Conservation (phyloP, 768 basidiomycete species). For the Candolleomyces aberdarensis region DNA sequence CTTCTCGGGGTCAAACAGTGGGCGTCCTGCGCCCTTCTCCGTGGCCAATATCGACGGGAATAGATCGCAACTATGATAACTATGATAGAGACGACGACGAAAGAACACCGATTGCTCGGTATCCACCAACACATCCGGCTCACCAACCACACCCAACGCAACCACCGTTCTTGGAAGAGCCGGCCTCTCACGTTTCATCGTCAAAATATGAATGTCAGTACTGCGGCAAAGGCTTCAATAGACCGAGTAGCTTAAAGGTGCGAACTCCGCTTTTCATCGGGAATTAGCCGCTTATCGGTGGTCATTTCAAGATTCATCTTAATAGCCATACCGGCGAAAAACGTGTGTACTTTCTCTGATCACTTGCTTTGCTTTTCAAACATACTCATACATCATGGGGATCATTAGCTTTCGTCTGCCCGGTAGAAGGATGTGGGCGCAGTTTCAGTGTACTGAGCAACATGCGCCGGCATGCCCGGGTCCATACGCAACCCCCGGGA, state of each 20-base stretch:
- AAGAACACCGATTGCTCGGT: slow-evolving; percentile 30
- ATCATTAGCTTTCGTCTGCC: slow-evolving; percentile 66
- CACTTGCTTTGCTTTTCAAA: slow-evolving; percentile 9
- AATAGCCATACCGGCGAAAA: slow-evolving; percentile 86
- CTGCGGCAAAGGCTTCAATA: slow-evolving; percentile 79
- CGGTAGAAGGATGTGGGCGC: slow-evolving; percentile 71
- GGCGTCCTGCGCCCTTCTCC: slow-evolving; percentile 14
- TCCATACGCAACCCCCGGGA: slow-evolving; percentile 42
- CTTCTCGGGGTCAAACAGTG: slow-evolving; percentile 12
- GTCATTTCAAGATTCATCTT: slow-evolving; percentile 62
- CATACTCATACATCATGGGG: slow-evolving; percentile 7
- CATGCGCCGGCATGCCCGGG: slow-evolving; percentile 83
- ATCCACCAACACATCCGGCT: slow-evolving; percentile 7
- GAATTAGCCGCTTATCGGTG: background rate
- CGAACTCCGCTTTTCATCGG: slow-evolving; percentile 8
- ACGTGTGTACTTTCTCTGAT: slow-evolving; percentile 48
- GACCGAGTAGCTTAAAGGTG: slow-evolving; percentile 82
- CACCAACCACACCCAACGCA: background rate
- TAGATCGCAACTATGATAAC: slow-evolving; percentile 14
- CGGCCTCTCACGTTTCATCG: slow-evolving; percentile 11
- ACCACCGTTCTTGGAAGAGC: slow-evolving; percentile 13
- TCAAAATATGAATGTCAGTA: slow-evolving; percentile 74
- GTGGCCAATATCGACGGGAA: slow-evolving; percentile 26
- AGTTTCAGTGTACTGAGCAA: slow-evolving; percentile 86
- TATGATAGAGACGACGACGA: slow-evolving; percentile 31